Conservation (phyloP, 1,284 basidiomycete species). For the Laetiporus sulphureus region DNA sequence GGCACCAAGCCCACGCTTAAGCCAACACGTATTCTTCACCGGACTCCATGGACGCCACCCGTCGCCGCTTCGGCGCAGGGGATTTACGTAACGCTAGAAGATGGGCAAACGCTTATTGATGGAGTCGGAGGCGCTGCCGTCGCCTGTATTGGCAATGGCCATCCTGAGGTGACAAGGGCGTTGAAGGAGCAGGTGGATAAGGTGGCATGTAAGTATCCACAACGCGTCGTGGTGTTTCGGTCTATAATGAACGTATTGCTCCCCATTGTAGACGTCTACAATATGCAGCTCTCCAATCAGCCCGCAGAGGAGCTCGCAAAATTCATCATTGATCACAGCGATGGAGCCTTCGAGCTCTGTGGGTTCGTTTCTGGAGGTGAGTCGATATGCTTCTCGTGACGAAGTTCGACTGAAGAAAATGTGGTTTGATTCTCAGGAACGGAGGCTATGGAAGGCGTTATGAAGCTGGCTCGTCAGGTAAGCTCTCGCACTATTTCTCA, state of each 20-base stretch:
- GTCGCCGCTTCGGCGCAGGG: constrained; percentile 60
- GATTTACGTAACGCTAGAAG: constrained; percentile 61
- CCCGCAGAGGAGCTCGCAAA: constrained; percentile 75
- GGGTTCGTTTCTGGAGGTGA: constrained; percentile 70
- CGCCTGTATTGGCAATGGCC: constrained; percentile 67
- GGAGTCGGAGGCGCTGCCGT: constrained; percentile 83
- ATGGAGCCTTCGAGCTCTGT: constrained; percentile 67
- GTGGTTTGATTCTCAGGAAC: constrained; percentile 62
- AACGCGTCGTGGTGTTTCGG: neutral
- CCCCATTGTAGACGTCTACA: constrained; percentile 63
- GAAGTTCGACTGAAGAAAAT: no score
- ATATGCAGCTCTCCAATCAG: constrained; percentile 70
- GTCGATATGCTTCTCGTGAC: no score
- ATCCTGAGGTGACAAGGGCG: constrained; percentile 63
- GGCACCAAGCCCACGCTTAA: constrained; percentile 11
- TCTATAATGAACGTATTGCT: neutral
- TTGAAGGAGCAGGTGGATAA: constrained; percentile 74
- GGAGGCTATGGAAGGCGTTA: constrained; percentile 78
- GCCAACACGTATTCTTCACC: constrained; percentile 26
- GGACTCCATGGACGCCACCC: constrained; percentile 63
- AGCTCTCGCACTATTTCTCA: constrained; percentile 9
- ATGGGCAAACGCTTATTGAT: constrained; percentile 64
- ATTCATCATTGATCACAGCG: constrained; percentile 48
- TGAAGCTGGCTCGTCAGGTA: constrained; percentile 76
- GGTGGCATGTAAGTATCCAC: constrained; percentile 52